phyloP scores from a whole-genome alignment of 2,329 filamentous ascomycete species.

The Pezicula radicicola region DNA sequence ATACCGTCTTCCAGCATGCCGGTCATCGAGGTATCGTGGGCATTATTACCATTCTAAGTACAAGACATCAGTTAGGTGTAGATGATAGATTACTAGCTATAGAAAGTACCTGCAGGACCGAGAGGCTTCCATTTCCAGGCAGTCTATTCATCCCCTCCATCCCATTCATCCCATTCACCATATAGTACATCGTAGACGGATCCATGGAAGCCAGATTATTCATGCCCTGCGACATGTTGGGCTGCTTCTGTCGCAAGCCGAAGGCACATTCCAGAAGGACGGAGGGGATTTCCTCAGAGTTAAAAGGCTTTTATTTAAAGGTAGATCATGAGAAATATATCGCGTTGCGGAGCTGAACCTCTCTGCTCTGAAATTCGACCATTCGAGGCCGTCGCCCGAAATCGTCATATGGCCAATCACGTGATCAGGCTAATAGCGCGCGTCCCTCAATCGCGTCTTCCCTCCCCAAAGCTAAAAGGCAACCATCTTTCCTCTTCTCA shows the following conservation, averaged over 20 bases:
- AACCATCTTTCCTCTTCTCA: not conserved
- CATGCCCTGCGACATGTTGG: constrained; percentile 18
- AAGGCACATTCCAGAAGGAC: not conserved
- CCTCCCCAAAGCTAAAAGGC: too few relatives aligned
- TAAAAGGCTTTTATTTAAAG: not conserved
- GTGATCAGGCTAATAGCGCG: too few relatives aligned
- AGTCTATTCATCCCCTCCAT: constrained; percentile 16
- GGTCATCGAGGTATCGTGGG: constrained; percentile 26
- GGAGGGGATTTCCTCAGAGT: not conserved
- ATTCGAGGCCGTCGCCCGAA: too few relatives aligned
- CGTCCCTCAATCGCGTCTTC: too few relatives aligned
- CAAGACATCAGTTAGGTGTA: not conserved
- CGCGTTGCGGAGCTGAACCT: too few relatives aligned
- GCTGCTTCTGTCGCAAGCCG: not conserved
- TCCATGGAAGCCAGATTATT: constrained; percentile 19
- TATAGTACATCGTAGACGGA: constrained; percentile 21
- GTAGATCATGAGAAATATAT: too few relatives aligned
- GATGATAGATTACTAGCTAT: not conserved
- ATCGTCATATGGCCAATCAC: too few relatives aligned
- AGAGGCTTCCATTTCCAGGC: constrained; percentile 14
- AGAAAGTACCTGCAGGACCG: constrained; percentile 23
- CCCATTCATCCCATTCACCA: constrained; percentile 1
- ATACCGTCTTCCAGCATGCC: constrained; percentile 43
- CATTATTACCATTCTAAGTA: constrained; percentile 8
- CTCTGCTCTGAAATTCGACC: too few relatives aligned